Percentiles rank a stretch among this genome's conserved stretches.
Conservation (phyloP, 169 alveolate species). For the Eimeria acervulina region DNA sequence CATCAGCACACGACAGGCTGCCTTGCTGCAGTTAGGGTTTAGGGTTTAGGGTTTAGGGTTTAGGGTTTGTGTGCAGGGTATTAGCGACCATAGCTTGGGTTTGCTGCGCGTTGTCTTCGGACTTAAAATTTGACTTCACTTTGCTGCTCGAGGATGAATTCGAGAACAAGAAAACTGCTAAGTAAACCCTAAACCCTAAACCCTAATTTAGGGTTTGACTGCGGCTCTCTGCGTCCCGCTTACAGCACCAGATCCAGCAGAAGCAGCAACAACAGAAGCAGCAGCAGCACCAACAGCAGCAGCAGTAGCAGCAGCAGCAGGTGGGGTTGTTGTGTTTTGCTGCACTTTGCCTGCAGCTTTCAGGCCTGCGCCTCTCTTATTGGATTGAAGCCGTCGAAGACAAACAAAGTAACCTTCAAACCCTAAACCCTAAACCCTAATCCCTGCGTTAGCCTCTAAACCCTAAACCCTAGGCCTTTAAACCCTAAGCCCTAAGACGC, state of each 20-base stretch:
- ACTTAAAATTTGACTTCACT: slow-evolving; percentile 13
- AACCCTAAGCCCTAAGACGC: neutral
- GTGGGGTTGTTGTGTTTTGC: neutral
- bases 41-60: too few species aligned
- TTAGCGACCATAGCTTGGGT: neutral
- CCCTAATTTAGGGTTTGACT: too few species aligned
- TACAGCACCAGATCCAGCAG: neutral
- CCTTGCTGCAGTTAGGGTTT: too few species aligned
- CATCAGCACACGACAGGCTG: too few species aligned
- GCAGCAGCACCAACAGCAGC: slow-evolving; percentile 29
- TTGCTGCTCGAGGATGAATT: slow-evolving; percentile 6
- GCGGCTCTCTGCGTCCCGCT: too few species aligned
- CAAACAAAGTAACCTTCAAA: neutral
- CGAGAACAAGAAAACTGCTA: neutral
- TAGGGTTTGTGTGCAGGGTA: neutral
- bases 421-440: too few species aligned
- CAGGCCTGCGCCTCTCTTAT: slow-evolving; percentile 29
- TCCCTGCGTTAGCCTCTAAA: too few species aligned
- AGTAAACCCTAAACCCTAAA: slow-evolving; percentile 48
- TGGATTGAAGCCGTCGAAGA: slow-evolving; percentile 25
- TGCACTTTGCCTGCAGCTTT: slow-evolving; percentile 33
- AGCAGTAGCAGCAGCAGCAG: slow-evolving; percentile 29
- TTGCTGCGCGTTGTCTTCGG: slow-evolving; percentile 63
- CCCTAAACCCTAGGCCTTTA: neutral
- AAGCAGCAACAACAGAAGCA: slow-evolving; percentile 27